Evolutionary conservation across 2,329 filamentous ascomycete species (phyloP), one percentile per base, ranked within the genome.

Genomic region (Pyrenophora tritici-repentis): DNA sequence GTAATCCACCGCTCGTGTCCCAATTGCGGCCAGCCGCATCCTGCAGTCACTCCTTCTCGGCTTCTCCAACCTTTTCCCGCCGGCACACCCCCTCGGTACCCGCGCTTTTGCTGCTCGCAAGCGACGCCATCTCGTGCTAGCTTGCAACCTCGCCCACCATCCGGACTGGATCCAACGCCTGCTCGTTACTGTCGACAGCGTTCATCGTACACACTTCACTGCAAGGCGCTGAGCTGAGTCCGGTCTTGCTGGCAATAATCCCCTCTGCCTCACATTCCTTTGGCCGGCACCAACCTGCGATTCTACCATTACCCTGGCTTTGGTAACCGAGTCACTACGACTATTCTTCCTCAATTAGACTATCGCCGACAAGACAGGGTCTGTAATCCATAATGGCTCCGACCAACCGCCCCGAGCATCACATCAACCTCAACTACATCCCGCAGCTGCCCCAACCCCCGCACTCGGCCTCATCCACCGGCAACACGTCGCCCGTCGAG

Each of bases 311-410:
- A 66, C 66, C 68, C 71, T 72, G 67, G 68, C 65, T 67, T 68
- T 69, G 68, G 68, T 72, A 71, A 68, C 66, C 64, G 68, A 67
- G 66, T 69, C 63, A 38, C 57, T 51, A 54, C 63, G 56, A 66
- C 59, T 53, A 61, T 62, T 56, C 56, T 66, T 63, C 60, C 57
- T 58, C 48, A 52, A 58, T 60, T 66, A 64, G 45, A 58, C 44
- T 59, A 53, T 53, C 58, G 38, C 55, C 47, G 52, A 54, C 58
- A 61, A 62, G 50, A 65, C 66, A 59, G 66, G 61, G 63, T 69
- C 67, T 68, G 65, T 90, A 91, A 91, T 91, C 81, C 84, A 91
- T 93, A 91, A 96, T 96, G 91, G 89, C 90, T 81, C 90, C 84
- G 78, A 82, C 72, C 36, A 82, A 87, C 75, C 88, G 91, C 84